A percentile compares a stretch with the other conserved stretches of the same genome.
Evolutionary conservation across 2,329 filamentous ascomycete species (phyloP).

Genomic region (Ophiocordyceps australis): DNA sequence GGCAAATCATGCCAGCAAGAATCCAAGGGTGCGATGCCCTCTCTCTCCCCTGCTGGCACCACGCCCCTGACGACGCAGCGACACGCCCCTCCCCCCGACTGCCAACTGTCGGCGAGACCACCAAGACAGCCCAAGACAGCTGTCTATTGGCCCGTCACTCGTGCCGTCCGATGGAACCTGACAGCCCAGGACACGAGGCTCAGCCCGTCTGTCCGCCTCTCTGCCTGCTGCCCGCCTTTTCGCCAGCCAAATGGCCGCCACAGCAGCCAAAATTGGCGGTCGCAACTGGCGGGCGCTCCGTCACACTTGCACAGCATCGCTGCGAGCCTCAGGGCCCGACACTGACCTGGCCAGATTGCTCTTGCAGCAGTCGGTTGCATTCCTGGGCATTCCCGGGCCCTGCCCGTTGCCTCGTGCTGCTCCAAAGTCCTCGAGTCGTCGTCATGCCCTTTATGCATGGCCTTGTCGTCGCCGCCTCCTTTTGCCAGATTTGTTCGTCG

Average conservation of each 20-base stretch:
- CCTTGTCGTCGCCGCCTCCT: background rate
- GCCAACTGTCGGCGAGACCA: constrained; percentile 3
- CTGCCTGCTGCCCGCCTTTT: constrained; percentile 4
- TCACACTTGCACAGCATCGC: constrained; percentile 1
- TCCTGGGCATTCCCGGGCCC: no score
- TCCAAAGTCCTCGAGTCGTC: background rate
- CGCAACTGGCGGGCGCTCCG: constrained; percentile 2
- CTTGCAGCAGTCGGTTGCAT: background rate
- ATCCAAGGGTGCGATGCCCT: background rate
- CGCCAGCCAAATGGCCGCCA: constrained; percentile 4
- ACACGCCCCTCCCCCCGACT: background rate
- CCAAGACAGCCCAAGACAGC: background rate
- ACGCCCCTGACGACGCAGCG: background rate
- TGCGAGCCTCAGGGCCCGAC: constrained; percentile 1
- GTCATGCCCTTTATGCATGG: no score
- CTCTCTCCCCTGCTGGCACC: background rate
- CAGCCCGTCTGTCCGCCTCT: constrained; percentile 1
- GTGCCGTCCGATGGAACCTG: background rate
- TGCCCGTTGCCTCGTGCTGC: constrained; percentile 1
- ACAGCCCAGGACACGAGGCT: constrained; percentile 1
- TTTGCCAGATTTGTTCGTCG: background rate
- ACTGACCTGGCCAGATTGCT: constrained; percentile 1
- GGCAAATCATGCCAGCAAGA: constrained; percentile 2
- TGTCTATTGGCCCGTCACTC: constrained; percentile 1
- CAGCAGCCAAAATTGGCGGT: constrained; percentile 5